Evolutionary conservation across 2,329 filamentous ascomycete genomes (phyloP), one percentile per base, ranked within the genome.

Genomic region (Aspergillus fumigatus): DNA sequence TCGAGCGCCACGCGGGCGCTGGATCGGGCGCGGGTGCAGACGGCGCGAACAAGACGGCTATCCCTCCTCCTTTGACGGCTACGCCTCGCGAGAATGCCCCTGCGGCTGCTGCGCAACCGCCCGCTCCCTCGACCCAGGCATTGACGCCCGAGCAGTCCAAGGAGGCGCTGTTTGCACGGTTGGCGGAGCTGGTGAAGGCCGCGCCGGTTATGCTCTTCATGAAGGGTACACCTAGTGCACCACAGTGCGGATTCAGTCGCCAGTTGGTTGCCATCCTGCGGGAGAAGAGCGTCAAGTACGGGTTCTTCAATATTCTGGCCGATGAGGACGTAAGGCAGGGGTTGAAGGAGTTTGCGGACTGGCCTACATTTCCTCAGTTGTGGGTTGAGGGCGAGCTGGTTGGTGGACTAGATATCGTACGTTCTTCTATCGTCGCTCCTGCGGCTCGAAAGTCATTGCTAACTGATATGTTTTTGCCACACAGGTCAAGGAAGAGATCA

Each of bases 131-230:
- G 3, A 60, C 56, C 3, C 61, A 69, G 2, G 57, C 63, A 11
- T 51, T 69, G 54, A 67, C 70, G 2, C 63, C 73, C n/a, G 81
- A 77, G 55, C 82, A 86, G 73, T 82, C 83, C 51, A 93, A 93
- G 77, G 90, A 97, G 73, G 92, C 95, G 63, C 79, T 99, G 53
- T 87, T 91, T 74, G 87, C 88, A 73, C 83, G 93, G 32, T 80
- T 99, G 40, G 83, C 77, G 21, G 89, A 95, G 65, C 82, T 99
- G 38, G 93, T 97, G 64, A 96, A 93, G 79, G 94, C 94, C 4
- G 93, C 94, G 32, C 91, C 92, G 0, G 92, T 99, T 32, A 99
- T 99, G 94, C 81, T 99, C 27, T 99, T 99, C 76, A 96, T 96
- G 91, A 96, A 96, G 79, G 92, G 92, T n/a, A 95, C 90, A 2